Percentiles rank a stretch among this genome's conserved stretches.
Evolutionary conservation across 768 basidiomycete species (phyloP).

Genomic region (Gelatoporia subvermispora): DNA sequence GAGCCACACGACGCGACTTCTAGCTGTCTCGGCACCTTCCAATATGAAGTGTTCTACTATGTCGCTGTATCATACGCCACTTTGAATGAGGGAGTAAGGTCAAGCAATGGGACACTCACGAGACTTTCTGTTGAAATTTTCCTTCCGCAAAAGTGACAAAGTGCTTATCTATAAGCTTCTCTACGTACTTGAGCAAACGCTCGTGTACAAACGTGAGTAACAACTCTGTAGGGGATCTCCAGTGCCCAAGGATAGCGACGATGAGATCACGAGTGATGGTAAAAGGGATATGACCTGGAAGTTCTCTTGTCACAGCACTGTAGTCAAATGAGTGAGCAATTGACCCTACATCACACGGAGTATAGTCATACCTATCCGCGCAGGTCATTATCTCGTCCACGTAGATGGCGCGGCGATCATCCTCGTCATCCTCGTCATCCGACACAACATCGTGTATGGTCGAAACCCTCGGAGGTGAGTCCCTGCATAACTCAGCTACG

Average conservation of each 20-base stretch:
- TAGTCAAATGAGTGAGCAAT: not conserved
- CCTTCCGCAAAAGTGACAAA: slow-evolving; percentile 16
- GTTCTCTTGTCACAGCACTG: slow-evolving; percentile 66
- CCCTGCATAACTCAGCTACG: no score
- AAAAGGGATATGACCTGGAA: slow-evolving; percentile 61
- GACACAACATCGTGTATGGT: no score
- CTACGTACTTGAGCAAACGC: slow-evolving; percentile 12
- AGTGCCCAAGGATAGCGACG: slow-evolving; percentile 6
- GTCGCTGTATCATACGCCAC: slow-evolving; percentile 31
- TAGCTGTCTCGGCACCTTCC: slow-evolving; percentile 33
- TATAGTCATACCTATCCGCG: slow-evolving; percentile 40
- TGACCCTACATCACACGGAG: not conserved
- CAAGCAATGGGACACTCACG: slow-evolving; percentile 4
- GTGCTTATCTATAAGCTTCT: slow-evolving; percentile 8
- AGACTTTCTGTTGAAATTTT: slow-evolving; percentile 10
- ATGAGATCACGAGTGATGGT: slow-evolving; percentile 20
- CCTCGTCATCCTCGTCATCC: slow-evolving; percentile 15
- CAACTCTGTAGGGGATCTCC: slow-evolving; percentile 12
- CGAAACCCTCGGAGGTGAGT: no score
- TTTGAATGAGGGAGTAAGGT: no score
- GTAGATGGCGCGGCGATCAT: slow-evolving; percentile 29
- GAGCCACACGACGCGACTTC: slow-evolving; percentile 43
- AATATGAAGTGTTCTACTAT: slow-evolving; percentile 49
- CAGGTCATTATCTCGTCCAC: slow-evolving; percentile 47
- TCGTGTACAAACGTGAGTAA: slow-evolving; percentile 15